Conservation (phyloP, 2,329 filamentous ascomycete species). For the Xenoacremonium recifei region DNA sequence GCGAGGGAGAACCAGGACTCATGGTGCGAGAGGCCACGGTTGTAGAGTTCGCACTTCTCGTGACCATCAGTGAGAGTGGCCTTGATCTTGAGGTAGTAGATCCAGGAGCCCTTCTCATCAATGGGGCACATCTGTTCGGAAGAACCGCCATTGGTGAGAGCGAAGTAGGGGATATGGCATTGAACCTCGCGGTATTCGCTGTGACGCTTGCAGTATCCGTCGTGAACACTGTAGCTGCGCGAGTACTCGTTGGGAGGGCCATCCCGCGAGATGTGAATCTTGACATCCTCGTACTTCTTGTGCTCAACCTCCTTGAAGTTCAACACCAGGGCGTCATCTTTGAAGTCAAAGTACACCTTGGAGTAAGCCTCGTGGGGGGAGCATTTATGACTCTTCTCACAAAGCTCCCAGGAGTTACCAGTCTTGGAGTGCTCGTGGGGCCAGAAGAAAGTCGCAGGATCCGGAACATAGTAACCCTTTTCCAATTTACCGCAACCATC, state of each 20-base stretch:
- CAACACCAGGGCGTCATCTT: slow-evolving; percentile 23
- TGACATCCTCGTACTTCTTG: slow-evolving; percentile 28
- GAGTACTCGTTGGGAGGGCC: slow-evolving; percentile 18
- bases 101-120: slow-evolving; percentile 23
- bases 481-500: slow-evolving; percentile 22
- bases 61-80: slow-evolving; percentile 18
- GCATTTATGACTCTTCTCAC: slow-evolving; percentile 17
- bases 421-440: slow-evolving; percentile 19
- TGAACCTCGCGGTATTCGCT: slow-evolving; percentile 21
- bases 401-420: slow-evolving; percentile 24
- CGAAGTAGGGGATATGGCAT: slow-evolving; percentile 25
- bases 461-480: slow-evolving; percentile 24
- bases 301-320: slow-evolving; percentile 21
- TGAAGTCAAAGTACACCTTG: slow-evolving; percentile 24
- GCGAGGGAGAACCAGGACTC: slow-evolving; percentile 25
- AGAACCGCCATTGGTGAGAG: slow-evolving; percentile 21
- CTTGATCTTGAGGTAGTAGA: slow-evolving; percentile 27
- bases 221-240: slow-evolving; percentile 20
- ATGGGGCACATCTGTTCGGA: slow-evolving; percentile 24
- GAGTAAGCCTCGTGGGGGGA: slow-evolving; percentile 19
- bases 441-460: slow-evolving; percentile 23
- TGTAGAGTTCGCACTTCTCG: slow-evolving; percentile 23
- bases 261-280: slow-evolving; percentile 19
- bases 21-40: slow-evolving; percentile 16
- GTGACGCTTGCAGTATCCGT: slow-evolving; percentile 20